A percentile compares a stretch with the other conserved stretches of the same genome.
Conservation (phyloP, 169 alveolate species). For the Cryptosporidium parvum region DNA sequence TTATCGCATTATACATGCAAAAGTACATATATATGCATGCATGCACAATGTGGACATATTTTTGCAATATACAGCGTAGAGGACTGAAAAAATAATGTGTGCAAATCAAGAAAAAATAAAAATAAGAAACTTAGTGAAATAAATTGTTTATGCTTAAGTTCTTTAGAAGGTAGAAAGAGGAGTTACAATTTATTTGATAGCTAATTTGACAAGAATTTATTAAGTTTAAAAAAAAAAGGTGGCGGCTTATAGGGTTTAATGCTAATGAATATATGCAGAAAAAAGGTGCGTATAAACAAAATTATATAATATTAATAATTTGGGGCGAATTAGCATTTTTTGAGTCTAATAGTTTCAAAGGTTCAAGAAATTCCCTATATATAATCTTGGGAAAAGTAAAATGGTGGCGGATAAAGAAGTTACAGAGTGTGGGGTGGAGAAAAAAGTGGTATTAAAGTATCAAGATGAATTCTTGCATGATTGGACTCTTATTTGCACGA, state of each 20-base stretch:
- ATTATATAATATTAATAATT: not conserved
- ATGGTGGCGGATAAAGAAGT: not conserved
- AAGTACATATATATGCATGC: constrained; percentile 15
- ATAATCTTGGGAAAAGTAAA: not conserved
- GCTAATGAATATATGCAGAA: not conserved
- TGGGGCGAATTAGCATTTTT: not conserved
- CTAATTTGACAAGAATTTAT: not conserved
- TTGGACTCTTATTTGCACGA: constrained; percentile 68
- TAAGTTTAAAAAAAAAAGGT: not conserved
- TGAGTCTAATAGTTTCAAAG: not conserved
- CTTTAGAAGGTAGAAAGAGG: not conserved
- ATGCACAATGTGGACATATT: constrained; percentile 61
- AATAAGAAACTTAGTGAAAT: not conserved
- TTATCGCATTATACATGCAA: not conserved
- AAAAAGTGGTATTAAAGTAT: not conserved
- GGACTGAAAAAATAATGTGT: constrained; percentile 19
- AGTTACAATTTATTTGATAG: not conserved
- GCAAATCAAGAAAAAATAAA: not conserved
- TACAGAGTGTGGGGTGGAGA: constrained; percentile 9
- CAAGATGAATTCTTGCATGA: constrained; percentile 58
- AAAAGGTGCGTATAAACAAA: not conserved
- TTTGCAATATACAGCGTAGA: constrained; percentile 24
- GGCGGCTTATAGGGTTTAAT: constrained; percentile 3
- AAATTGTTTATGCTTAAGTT: constrained; percentile 1
- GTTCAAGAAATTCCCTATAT: not conserved